phyloP scores from a whole-genome alignment of 2,329 filamentous ascomycete genomes.

The Xylariaceae sp. region DNA sequence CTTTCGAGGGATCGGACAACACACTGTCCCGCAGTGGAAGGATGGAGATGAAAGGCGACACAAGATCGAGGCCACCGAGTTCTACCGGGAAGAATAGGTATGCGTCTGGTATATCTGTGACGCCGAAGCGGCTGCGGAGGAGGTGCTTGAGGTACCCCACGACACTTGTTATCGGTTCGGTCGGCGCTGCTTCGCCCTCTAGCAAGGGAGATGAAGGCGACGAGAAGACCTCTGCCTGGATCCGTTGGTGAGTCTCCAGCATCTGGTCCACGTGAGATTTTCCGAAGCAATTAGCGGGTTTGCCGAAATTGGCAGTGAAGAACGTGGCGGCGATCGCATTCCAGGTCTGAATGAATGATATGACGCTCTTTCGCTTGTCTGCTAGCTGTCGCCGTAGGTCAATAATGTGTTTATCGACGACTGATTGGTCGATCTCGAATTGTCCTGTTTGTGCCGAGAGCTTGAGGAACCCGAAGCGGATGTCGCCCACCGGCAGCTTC shows the following conservation, averaged over 20 bases:
- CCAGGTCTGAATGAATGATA: constrained; percentile 46
- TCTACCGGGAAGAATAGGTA: constrained; percentile 45
- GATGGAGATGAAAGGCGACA: constrained; percentile 42
- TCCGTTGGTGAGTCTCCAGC: constrained; percentile 45
- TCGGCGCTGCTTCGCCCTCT: constrained; percentile 7
- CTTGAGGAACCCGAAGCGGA: constrained; percentile 54
- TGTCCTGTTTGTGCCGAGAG: constrained; percentile 49
- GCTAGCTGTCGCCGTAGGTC: constrained; percentile 56
- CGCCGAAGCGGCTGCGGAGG: constrained; percentile 49
- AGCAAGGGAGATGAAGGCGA: constrained; percentile 20
- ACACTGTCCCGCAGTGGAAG: constrained; percentile 37
- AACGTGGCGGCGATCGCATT: constrained; percentile 51
- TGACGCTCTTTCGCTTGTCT: constrained; percentile 47
- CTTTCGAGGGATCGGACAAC: constrained; percentile 18
- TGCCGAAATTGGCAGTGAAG: constrained; percentile 51
- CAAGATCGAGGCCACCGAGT: constrained; percentile 44
- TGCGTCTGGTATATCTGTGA: constrained; percentile 40
- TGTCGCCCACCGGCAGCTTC: constrained; percentile 43
- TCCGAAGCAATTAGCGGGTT: constrained; percentile 49
- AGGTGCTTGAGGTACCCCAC: constrained; percentile 52
- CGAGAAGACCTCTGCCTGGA: constrained; percentile 45
- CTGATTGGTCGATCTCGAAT: constrained; percentile 56
- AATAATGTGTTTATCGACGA: constrained; percentile 56
- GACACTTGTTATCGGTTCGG: constrained; percentile 37
- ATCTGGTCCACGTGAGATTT: constrained; percentile 49